These are phyloP conservation scores for Hortiboletus flavorubellus DNA, from an alignment of 768 basidiomycete species.

Conservation along the genomic window DNA sequence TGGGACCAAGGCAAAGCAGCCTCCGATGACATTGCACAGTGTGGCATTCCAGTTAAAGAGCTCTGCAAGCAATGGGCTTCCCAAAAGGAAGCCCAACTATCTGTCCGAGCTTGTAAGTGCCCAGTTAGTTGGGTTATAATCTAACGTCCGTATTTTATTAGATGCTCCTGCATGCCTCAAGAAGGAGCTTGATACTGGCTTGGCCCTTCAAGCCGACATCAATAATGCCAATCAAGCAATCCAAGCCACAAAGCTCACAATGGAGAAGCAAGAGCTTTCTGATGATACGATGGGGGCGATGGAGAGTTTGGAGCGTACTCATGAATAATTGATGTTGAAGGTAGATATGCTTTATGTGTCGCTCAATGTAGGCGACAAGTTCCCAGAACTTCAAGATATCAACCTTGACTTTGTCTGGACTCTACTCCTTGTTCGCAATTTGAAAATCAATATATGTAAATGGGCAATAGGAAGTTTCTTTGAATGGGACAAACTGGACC, in stretches of 20 bases:
- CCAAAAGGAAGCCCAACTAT: too few species aligned
- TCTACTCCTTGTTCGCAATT: neutral
- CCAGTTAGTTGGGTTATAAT: too few species aligned
- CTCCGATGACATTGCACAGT: too few species aligned
- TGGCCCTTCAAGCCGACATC: conserved; percentile 22
- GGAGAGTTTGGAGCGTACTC: neutral
- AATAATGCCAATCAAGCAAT: too few species aligned
- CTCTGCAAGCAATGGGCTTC: too few species aligned
- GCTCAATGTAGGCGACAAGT: neutral
- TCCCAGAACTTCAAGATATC: neutral
- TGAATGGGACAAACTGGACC: neutral
- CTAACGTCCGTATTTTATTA: too few species aligned
- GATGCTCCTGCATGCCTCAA: too few species aligned
- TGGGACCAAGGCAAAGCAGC: too few species aligned
- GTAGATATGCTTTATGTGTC: neutral
- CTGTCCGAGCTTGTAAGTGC: too few species aligned
- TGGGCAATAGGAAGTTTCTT: neutral
- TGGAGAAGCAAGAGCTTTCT: neutral
- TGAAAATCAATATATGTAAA: neutral
- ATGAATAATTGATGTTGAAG: neutral
- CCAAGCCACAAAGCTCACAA: too few species aligned
- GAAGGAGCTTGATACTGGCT: too few species aligned
- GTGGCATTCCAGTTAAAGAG: too few species aligned
- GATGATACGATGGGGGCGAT: neutral
- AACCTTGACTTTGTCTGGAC: neutral